Evolutionary conservation across 805 yeast species (phyloP).

Genomic region (Gaillardinia entomophila): DNA sequence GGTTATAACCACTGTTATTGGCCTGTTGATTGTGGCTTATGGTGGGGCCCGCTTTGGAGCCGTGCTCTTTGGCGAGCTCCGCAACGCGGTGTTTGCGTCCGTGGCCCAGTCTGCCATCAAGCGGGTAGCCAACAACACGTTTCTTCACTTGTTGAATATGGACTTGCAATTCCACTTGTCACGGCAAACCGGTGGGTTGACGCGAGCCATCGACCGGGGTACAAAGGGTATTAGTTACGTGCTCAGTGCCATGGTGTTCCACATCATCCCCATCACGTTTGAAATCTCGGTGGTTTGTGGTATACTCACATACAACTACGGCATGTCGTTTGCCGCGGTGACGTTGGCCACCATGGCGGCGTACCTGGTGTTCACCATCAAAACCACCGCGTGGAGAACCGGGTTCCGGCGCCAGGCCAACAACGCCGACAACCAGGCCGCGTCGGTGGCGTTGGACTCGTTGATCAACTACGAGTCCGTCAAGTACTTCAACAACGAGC

Average conservation of each 20-base stretch:
- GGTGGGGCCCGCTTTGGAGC: constrained; percentile 95
- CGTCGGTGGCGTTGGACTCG: constrained; percentile 89
- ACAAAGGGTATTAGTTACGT: constrained; percentile 96
- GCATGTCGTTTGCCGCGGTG: constrained; percentile 81
- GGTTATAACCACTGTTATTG: constrained; percentile 59
- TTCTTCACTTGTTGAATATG: constrained; percentile 72
- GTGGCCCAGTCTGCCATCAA: constrained; percentile 94
- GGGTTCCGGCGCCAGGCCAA: constrained; percentile 82
- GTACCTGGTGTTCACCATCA: constrained; percentile 80
- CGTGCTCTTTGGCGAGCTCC: constrained; percentile 85
- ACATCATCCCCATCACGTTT: constrained; percentile 85
- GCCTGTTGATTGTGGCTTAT: constrained; percentile 70
- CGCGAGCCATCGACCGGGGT: constrained; percentile 95
- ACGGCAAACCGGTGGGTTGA: constrained; percentile 92
- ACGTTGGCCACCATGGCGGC: constrained; percentile 85
- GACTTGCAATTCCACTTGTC: constrained; percentile 88
- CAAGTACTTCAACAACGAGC: constrained; percentile 89
- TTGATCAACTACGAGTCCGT: constrained; percentile 92
- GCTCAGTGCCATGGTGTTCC: constrained; percentile 94
- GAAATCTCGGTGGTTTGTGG: constrained; percentile 94
- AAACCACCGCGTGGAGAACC: constrained; percentile 96
- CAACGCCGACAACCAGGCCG: constrained; percentile 92
- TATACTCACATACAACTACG: constrained; percentile 88
- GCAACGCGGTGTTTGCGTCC: constrained; percentile 92
- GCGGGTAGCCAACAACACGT: constrained; percentile 83